Evolutionary conservation across 2,329 filamentous ascomycete species (phyloP), one percentile per base, ranked within the genome.

Genomic region (Cytospora chrysosperma): DNA sequence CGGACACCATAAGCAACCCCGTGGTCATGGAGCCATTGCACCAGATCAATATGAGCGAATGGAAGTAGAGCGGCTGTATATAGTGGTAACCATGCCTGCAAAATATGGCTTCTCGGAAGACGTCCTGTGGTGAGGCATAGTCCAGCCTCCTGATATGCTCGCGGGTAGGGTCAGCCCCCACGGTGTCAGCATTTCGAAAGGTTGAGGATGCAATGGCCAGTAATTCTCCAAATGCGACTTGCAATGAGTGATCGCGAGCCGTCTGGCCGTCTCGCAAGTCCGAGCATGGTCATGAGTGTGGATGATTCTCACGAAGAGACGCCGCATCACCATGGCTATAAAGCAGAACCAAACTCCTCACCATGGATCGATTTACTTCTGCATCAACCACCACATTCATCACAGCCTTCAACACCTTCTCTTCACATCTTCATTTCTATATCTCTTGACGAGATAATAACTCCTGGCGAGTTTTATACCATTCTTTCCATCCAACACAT

Each of bases 381-480:
- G 21, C 12, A 28, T 17, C 13, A 19, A 21, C 26, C 53, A 49
- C 32, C 54, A 53, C 47, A 34, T 26, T 32, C 37, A 21, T 37
- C 43, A 56, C 34, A 50, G 27, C 24, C 21, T 47, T 54, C n/a
- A 30, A 19, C 24, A 28, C 6, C 28, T 19, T 21, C 8, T 7
- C 6, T 43, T 37, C 10, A 13, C 5, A 52, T 50, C 24, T 37
- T 49, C n/a, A 17, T n/a, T 28, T 28, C 34, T 51, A 5, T n/a
- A 30, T 63, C 56, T 56, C 61, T 63, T 61, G 43, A 63, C 26
- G 52, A 56, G 61, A 61, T 55, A 19, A 4, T 17, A 19, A 32
- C 61, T 63, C 61, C 61, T 40, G 61, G 61, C 30, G 61, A 61
- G 61, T 47, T 60, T 52, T 24, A 6, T 9, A 30, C 8, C n/a